These are phyloP conservation scores for Trichosporon asahii DNA, from an alignment of 1,284 basidiomycete species.

Conservation along the genomic window DNA sequence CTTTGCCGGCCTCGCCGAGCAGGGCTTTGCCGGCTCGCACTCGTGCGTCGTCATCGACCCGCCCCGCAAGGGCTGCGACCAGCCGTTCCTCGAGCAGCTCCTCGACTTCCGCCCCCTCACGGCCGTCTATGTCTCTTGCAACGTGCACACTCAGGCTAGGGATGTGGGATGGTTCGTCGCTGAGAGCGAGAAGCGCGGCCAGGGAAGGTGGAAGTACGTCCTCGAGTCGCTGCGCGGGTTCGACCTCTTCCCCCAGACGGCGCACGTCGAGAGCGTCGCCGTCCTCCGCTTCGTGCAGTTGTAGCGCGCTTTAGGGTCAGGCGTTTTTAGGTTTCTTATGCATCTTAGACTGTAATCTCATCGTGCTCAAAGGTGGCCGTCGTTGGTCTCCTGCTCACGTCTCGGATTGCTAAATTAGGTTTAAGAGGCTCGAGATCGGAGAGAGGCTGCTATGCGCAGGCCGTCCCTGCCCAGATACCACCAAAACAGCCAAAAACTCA, in stretches of 20 bases:
- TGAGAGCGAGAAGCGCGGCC: constrained; percentile 25
- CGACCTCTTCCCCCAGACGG: constrained; percentile 75
- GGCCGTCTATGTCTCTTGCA: constrained; percentile 90
- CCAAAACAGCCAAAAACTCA: too few relatives aligned
- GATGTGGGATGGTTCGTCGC: constrained; percentile 26
- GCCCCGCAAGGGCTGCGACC: constrained; percentile 85
- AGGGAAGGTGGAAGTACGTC: constrained; percentile 45
- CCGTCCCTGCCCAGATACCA: too few relatives aligned
- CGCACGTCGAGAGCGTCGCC: constrained; percentile 56
- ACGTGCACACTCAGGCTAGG: constrained; percentile 60
- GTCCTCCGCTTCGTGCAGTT: constrained; percentile 57
- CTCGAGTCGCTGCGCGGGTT: constrained; percentile 79
- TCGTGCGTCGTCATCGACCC: constrained; percentile 57
- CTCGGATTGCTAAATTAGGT: too few relatives aligned
- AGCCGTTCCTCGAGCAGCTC: constrained; percentile 73
- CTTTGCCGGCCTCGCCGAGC: constrained; percentile 49
- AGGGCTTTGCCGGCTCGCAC: constrained; percentile 42
- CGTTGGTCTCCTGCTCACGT: too few relatives aligned
- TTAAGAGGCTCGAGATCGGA: too few relatives aligned
- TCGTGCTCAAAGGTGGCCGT: too few relatives aligned
- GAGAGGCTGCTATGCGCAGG: too few relatives aligned
- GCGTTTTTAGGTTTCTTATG: not conserved
- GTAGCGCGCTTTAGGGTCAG: not conserved
- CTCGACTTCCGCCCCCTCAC: constrained; percentile 65
- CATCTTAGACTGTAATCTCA: not conserved